Base-by-base conservation (phyloP, 169 alveolate genomes). In the Ichthyophthirius multifiliis region DNA sequence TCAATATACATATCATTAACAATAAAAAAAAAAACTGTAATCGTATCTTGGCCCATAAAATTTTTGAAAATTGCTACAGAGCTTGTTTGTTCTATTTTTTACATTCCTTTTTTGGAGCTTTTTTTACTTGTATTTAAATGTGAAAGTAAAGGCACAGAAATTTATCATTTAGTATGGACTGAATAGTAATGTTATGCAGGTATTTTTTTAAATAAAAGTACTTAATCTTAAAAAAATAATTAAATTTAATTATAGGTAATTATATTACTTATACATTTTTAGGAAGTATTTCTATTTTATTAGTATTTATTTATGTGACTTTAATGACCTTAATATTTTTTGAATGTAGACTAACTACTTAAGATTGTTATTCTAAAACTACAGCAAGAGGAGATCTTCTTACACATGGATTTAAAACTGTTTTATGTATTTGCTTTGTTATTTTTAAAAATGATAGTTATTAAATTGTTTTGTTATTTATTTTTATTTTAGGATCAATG, bases 371-470 rank as follows among this genome's bases (percentile, higher is more conserved):
- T 39, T 35, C 77, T 15, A 67, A 67, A 67, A 18, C 77, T 7
- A 34, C 77, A 2, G 48, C 63, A 2, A 67, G 55, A 67, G 77
- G 77, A 67, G 77, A 67, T 20, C 15, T 39, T 18, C 35, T 67
- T 12, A 37, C 41, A 4, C 5, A 37, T 4, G 20, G 35, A 35
- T 67, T 34, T 20, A 67, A 67, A 37, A 30, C 39, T n/a, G 34
- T 41, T 4, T 39, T 67, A 16, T 47, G 32, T 9, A 1, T 67
- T 16, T 35, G 15, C n/a, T 67, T 67, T 39, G 45, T 37, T 18
- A n/a, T 67, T 15, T 37, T 67, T 5, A 67, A 32, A 18, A 15
- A 41, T 39, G 20, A 9, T n/a, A 27, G 34, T n/a, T 67, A 67
- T 67, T 20, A 67, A 67, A 23, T 67, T 15, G 20, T 67, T 13